Conservation (phyloP, 1,284 basidiomycete species). For the Peniophora sp. region DNA sequence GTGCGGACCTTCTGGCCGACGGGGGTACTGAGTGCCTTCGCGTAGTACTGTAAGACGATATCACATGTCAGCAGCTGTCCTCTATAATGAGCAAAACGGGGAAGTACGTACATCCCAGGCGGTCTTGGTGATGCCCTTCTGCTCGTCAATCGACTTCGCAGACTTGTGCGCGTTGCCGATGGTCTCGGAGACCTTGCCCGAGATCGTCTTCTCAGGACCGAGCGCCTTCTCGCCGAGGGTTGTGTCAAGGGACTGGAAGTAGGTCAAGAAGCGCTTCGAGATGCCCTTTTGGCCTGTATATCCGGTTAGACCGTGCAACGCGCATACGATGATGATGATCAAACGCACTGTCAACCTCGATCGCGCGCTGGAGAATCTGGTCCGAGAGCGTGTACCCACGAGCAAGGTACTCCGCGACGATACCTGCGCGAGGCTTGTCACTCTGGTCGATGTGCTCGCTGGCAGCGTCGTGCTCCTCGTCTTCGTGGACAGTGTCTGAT, state of each 20-base stretch:
- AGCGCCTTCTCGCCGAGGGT: slow-evolving; percentile 60
- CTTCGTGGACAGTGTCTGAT: slow-evolving; percentile 53
- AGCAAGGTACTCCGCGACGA: slow-evolving; percentile 87
- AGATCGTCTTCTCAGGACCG: slow-evolving; percentile 70
- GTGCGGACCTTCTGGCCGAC: slow-evolving; percentile 67
- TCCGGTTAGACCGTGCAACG: not conserved
- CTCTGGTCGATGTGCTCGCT: slow-evolving; percentile 53
- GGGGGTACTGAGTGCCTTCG: slow-evolving; percentile 64
- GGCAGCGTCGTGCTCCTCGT: slow-evolving; percentile 27
- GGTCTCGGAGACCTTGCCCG: slow-evolving; percentile 60
- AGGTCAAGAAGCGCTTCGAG: slow-evolving; percentile 74
- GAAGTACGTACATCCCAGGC: slow-evolving; percentile 51
- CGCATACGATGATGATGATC: not conserved
- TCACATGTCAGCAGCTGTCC: slow-evolving; percentile 2
- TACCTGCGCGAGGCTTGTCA: slow-evolving; percentile 77
- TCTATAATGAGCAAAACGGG: slow-evolving; percentile 1
- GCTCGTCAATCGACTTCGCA: slow-evolving; percentile 71
- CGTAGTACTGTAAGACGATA: slow-evolving; percentile 60
- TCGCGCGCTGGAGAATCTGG: slow-evolving; percentile 73
- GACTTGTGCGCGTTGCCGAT: slow-evolving; percentile 54
- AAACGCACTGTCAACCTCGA: slow-evolving; percentile 77
- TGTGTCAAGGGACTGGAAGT: slow-evolving; percentile 66
- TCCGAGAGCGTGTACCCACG: slow-evolving; percentile 82
- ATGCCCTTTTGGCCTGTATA: slow-evolving; percentile 75
- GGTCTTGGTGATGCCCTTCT: slow-evolving; percentile 66